phyloP scores from a whole-genome alignment of 345 rosid genomes.

The Eucalyptus fibrosa region DNA sequence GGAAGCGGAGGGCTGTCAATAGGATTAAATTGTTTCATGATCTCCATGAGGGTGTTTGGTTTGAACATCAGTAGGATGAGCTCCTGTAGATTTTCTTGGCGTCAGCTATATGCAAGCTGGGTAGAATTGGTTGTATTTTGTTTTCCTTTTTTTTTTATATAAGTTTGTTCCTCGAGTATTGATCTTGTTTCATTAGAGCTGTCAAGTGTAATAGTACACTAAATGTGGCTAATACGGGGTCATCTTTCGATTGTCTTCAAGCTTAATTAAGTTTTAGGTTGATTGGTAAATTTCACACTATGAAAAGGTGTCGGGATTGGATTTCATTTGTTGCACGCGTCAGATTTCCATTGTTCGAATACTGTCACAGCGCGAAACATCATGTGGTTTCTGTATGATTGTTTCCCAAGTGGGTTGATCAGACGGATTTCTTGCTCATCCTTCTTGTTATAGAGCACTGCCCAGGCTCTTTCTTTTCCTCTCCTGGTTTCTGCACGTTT shows the following conservation, averaged over 20 bases:
- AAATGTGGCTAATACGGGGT: neutral
- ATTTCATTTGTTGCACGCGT: neutral
- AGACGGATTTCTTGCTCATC: neutral
- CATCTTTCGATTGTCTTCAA: neutral
- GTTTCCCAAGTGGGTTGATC: neutral
- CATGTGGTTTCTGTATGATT: neutral
- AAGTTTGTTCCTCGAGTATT: neutral
- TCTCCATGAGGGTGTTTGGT: neutral
- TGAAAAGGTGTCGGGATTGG: neutral
- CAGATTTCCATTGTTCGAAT: neutral
- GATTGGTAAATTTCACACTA: neutral
- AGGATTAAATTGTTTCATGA: neutral
- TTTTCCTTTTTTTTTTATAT: neutral
- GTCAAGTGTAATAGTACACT: neutral
- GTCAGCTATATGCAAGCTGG: conserved; percentile 14
- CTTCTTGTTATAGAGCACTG: neutral
- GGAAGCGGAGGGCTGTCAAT: neutral
- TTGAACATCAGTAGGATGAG: neutral
- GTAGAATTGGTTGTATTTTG: conserved; percentile 1
- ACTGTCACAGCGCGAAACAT: neutral
- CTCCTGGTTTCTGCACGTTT: neutral
- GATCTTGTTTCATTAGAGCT: neutral
- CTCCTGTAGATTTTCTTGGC: conserved; percentile 33
- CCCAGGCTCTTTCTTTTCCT: neutral
- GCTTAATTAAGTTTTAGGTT: neutral